Evolutionary conservation across 768 basidiomycete species (phyloP), one percentile per base, ranked within the genome.

Genomic region (Sporobolomyces roseus): DNA sequence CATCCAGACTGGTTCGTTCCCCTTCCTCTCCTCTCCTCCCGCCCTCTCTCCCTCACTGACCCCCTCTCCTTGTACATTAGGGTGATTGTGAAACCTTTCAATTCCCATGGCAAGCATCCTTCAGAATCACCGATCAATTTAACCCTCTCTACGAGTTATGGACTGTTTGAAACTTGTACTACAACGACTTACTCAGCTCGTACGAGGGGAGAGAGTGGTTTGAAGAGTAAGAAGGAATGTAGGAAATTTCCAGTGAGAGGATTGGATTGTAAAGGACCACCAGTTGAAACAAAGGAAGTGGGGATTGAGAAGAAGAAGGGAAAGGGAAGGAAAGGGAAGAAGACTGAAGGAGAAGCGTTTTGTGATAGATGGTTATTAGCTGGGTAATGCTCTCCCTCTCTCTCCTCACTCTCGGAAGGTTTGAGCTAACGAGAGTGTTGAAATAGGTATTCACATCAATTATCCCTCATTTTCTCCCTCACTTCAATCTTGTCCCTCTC

Each of bases 371-470:
- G 68, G 68, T 9, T 51, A 6, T 27, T 53, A 0, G 68, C 68
- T 1, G 68, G 68, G 59, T 69, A 33, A 9, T 36, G 16, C 38
- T 23, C n/a, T 35, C 41, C 17, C 23, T 14, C 7, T 32, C 32
- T 49, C 14, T n/a, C 45, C 25, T 23, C 45, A 16, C 14, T 46
- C 23, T 16, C 46, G 27, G 46, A 25, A 23, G 30, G 4, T 30
- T 48, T 36, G 27, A 27, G 1, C 17, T 49, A n/a, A n/a, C 32
- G 23, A 41, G 30, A 2, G 21, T 32, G 4, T n/a, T 48, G 9
- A 12, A 14, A 7, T 51, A 70, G 68, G 10, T 70, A 70, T 55
- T 51, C 60, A 5, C 64, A 65, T 13, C 69, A 70, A 41, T 60
- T 70, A 29, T 56, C 64, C 12, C 49, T 70, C 25, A 43, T 66